Conservation (phyloP, 192 early-diverging fungal species). For the Mycoemilia scoparia region DNA sequence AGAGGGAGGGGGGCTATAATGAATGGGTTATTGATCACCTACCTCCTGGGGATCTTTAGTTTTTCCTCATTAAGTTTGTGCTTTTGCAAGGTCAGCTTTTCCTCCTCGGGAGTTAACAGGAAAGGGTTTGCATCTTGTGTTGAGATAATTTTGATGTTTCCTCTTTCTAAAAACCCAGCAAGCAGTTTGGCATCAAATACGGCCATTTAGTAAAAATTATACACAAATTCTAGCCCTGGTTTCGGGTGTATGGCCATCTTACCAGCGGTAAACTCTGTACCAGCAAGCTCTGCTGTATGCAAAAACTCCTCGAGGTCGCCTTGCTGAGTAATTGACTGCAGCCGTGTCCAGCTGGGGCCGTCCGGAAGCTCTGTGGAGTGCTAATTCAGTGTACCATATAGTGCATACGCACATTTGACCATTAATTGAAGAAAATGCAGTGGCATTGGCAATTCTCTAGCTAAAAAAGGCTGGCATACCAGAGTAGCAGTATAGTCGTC, state of each 20-base stretch:
- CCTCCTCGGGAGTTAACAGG: constrained; percentile 60
- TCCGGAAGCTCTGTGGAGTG: constrained; percentile 79
- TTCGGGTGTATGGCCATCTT: constrained; percentile 2
- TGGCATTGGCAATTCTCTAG: constrained; percentile 17
- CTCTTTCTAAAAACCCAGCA: constrained; percentile 50
- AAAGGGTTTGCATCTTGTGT: constrained; percentile 58
- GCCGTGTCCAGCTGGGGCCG: constrained; percentile 61
- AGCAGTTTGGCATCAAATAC: too few relatives aligned
- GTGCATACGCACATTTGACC: constrained; percentile 23
- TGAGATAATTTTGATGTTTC: constrained; percentile 73
- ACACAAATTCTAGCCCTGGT: background rate
- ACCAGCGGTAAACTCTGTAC: constrained; percentile 76
- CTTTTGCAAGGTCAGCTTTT: constrained; percentile 49
- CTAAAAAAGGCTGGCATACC: constrained; percentile 10
- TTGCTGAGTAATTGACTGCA: constrained; percentile 93
- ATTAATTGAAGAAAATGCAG: constrained; percentile 24
- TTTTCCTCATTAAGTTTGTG: constrained; percentile 56
- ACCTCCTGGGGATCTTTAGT: constrained; percentile 74
- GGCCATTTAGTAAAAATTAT: background rate
- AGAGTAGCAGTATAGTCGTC: background rate
- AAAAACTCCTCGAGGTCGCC: constrained; percentile 94
- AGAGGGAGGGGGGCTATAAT: too few relatives aligned
- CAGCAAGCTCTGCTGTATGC: constrained; percentile 83
- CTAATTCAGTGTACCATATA: constrained; percentile 4
- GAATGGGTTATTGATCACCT: too few relatives aligned